Conservation (phyloP, 441 rosid genomes). For the California macrophylla region DNA sequence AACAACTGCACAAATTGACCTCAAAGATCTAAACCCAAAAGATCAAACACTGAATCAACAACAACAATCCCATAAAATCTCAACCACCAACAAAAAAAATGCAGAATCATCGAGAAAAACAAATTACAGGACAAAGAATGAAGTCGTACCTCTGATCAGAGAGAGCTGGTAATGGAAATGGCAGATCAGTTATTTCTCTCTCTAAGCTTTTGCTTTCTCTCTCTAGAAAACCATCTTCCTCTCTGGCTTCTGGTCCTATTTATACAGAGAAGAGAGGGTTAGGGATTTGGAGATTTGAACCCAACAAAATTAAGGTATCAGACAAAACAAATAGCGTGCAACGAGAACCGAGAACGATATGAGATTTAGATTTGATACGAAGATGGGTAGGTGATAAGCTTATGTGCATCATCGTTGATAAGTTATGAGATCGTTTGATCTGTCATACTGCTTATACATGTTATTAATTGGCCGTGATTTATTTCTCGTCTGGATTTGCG, state of each 20-base stretch:
- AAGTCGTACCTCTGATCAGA: slow-evolving; percentile 24
- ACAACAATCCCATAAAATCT: neutral
- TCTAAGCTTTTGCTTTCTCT: slow-evolving; percentile 9
- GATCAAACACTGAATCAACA: slow-evolving; percentile 16
- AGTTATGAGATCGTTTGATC: neutral
- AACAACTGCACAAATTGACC: slow-evolving; percentile 9
- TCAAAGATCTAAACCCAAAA: slow-evolving; percentile 31
- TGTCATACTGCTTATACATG: neutral
- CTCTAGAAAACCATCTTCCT: slow-evolving; percentile 6
- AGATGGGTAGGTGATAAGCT: slow-evolving; percentile 13
- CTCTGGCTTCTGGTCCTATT: slow-evolving; percentile 27
- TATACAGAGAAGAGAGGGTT: slow-evolving; percentile 36
- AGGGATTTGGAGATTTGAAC: slow-evolving; percentile 35
- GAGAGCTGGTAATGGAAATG: slow-evolving; percentile 17
- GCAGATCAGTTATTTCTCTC: slow-evolving; percentile 16
- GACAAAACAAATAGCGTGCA: slow-evolving; percentile 33
- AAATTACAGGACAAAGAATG: slow-evolving; percentile 15
- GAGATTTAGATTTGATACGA: slow-evolving; percentile 16
- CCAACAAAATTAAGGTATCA: slow-evolving; percentile 16
- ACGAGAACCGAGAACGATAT: slow-evolving; percentile 29
- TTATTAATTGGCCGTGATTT: neutral
- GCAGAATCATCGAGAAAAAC: slow-evolving; percentile 2
- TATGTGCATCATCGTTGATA: neutral
- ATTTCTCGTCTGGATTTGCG: neutral
- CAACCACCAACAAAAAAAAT: neutral